Evolutionary conservation across 1,139 yeast species (phyloP).

Genomic region (Candida pseudoviswanathii): DNA sequence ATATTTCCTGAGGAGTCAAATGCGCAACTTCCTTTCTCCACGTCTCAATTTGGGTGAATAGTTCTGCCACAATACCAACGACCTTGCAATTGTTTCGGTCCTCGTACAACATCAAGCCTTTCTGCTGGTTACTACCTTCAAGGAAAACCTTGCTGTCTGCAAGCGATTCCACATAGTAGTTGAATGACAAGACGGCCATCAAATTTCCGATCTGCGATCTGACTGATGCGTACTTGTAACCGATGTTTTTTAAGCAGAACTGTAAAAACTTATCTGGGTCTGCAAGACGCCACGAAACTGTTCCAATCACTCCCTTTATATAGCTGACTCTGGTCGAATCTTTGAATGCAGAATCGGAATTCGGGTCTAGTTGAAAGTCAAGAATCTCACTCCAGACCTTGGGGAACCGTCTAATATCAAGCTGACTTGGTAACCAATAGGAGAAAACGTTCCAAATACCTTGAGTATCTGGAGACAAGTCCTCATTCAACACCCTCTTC

Average conservation of each 20-base stretch:
- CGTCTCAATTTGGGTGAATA: slow-evolving; percentile 47
- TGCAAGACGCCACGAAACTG: slow-evolving; percentile 61
- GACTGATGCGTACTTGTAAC: slow-evolving; percentile 75
- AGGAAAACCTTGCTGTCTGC: slow-evolving; percentile 47
- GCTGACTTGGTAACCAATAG: slow-evolving; percentile 71
- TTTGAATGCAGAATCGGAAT: slow-evolving; percentile 65
- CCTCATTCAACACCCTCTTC: slow-evolving; percentile 50
- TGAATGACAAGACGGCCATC: slow-evolving; percentile 56
- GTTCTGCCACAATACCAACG: slow-evolving; percentile 25
- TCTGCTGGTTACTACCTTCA: slow-evolving; percentile 29
- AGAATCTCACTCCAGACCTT: slow-evolving; percentile 50
- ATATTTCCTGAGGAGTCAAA: slow-evolving; percentile 46
- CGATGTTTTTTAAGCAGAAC: slow-evolving; percentile 49
- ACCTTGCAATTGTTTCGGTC: slow-evolving; percentile 28
- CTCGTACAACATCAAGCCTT: slow-evolving; percentile 28
- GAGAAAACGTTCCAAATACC: slow-evolving; percentile 78
- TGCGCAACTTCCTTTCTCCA: slow-evolving; percentile 41
- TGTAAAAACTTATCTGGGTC: slow-evolving; percentile 50
- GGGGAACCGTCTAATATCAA: slow-evolving; percentile 69
- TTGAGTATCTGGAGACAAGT: slow-evolving; percentile 74
- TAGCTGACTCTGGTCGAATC: slow-evolving; percentile 67
- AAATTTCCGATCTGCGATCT: slow-evolving; percentile 72
- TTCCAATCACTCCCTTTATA: slow-evolving; percentile 55
- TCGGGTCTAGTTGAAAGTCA: slow-evolving; percentile 49
- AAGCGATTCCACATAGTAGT: slow-evolving; percentile 54